Base-by-base conservation (phyloP, 176 grass and related monocot genomes). In the Phyllostachys edulis region DNA sequence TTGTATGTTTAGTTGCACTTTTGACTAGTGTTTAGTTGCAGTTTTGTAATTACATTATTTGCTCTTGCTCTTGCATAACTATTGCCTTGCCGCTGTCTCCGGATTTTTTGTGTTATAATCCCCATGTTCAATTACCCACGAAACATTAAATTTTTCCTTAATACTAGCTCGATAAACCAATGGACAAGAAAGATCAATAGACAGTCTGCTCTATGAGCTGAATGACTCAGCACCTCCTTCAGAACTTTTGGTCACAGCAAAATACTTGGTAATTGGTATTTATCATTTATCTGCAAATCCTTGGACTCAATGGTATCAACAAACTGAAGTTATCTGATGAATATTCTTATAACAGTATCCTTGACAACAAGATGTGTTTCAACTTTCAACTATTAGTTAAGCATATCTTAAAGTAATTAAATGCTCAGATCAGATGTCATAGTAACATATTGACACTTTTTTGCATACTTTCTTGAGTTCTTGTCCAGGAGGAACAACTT, bases 1-100 rank as follows among this genome's bases (percentile, higher is more conserved):
- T 16, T 71, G 15, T 70, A 78, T 77, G 11, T 46, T 85, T 54
- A 56, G 29, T 85, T 60, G 9, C 5, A 27, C 18, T 56, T 77
- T 70, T 75, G 61, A 17, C 54, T 27, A 3, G 37, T 77, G 11
- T 46, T 85, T 54, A 56, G 29, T 85, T 60, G 9, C 5, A 27
- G 23, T 56, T 77, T 70, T 75, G 61, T 75, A 75, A 69, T 51
- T 85, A 75, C 15, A 26, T 24, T 61, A 46, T 72, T 13, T 85
- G 36, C 13, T 39, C 32, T 16, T 27, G 10, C 4, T 59, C 2
- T 3, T 84, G 13, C 15, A 27, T 54, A 73, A 52, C 57, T 47
- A 51, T 17, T 45, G 17, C 12, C n/a, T 63, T 55, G 2, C 44
- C 6, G 39, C 21, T 57, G 8, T 65, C 5, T 70, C 17, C 64